Conservation (phyloP, 352 stramenopile species). For the Plasmopara viticola region DNA sequence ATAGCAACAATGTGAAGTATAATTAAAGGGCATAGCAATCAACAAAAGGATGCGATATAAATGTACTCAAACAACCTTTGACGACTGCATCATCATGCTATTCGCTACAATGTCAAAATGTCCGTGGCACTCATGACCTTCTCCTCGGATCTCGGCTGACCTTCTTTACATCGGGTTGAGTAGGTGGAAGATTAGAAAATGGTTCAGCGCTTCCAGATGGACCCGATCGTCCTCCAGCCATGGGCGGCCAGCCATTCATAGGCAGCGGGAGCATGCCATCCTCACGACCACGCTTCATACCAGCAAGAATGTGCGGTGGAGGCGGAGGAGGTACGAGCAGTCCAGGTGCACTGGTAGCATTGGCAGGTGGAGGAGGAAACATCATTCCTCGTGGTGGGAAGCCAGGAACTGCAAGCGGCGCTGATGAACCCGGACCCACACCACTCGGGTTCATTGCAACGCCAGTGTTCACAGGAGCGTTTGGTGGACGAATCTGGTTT, state of each 20-base stretch:
- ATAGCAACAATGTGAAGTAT: too few species aligned
- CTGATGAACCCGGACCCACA: conserved; percentile 9
- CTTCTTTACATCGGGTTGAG: conserved; percentile 26
- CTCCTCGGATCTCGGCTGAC: conserved; percentile 22
- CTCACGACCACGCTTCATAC: conserved; percentile 35
- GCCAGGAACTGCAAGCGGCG: conserved; percentile 14
- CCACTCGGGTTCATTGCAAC: conserved; percentile 16
- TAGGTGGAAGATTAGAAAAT: conserved; percentile 6
- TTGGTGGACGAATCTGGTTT: conserved; percentile 29
- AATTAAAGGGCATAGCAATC: too few species aligned
- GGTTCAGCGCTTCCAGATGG: conserved; percentile 4
- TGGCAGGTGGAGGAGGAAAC: conserved; percentile 21
- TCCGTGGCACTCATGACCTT: conserved; percentile 10
- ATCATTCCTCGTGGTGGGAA: conserved; percentile 27
- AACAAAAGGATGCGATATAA: too few species aligned
- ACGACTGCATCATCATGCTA: not conserved
- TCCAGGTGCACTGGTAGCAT: conserved; percentile 8
- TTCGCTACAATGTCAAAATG: not conserved
- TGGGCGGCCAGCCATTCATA: conserved; percentile 22
- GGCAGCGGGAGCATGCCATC: conserved; percentile 20
- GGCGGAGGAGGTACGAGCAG: conserved; percentile 37
- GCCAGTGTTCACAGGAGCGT: conserved; percentile 6
- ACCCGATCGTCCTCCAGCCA: conserved; percentile 8
- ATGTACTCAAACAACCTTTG: not conserved
- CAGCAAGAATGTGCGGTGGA: conserved; percentile 41